Evolutionary conservation across 257 asterid species (phyloP).

Genomic region (Echium plantagineum): DNA sequence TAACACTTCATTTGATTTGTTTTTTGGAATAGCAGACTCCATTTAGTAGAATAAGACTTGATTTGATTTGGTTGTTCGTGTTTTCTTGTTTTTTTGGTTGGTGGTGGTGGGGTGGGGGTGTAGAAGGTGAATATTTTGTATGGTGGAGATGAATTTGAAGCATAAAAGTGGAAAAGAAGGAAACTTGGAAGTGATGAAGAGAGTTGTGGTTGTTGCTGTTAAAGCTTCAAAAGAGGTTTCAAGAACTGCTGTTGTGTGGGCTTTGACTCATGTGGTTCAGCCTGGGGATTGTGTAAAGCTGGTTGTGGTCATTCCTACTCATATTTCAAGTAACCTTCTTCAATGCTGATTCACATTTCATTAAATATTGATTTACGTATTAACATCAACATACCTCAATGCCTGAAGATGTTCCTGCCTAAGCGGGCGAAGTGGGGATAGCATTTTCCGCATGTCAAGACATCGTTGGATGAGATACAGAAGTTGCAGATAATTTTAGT

Average conservation of each 20-base stretch:
- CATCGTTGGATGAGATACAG: background rate
- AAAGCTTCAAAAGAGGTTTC: constrained; percentile 57
- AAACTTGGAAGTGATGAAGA: constrained; percentile 24
- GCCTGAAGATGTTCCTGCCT: no score
- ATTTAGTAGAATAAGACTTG: no score
- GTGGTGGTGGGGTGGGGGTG: background rate
- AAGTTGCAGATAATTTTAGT: background rate
- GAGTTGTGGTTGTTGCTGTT: constrained; percentile 56
- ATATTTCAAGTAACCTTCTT: constrained; percentile 37
- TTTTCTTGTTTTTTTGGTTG: no score
- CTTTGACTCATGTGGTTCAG: constrained; percentile 60
- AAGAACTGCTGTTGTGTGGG: constrained; percentile 65
- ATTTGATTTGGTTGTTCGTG: no score
- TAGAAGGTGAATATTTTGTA: background rate
- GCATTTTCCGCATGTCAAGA: no score
- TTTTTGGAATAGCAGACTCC: no score
- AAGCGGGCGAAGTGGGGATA: no score
- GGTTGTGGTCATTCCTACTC: constrained; percentile 50
- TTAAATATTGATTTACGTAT: no score
- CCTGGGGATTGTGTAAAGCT: constrained; percentile 66
- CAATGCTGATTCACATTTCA: background rate
- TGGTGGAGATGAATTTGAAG: constrained; percentile 37
- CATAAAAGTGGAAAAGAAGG: constrained; percentile 28
- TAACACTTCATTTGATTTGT: no score
- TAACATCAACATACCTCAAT: no score